These are phyloP conservation scores for Craterostigma plantagineum DNA, from an alignment of 257 asterid genomes.

Conservation along the genomic window DNA sequence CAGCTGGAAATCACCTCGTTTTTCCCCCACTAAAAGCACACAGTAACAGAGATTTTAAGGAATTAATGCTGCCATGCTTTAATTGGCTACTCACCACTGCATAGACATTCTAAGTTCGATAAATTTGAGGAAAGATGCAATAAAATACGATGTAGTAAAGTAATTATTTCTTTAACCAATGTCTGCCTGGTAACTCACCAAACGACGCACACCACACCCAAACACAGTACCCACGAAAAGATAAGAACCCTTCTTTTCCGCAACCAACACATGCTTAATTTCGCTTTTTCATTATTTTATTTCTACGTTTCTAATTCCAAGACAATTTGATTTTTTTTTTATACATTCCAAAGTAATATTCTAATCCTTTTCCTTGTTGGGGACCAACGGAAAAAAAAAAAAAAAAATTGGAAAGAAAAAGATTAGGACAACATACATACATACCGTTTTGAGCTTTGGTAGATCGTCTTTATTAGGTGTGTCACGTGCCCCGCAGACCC, in stretches of 20 bases:
- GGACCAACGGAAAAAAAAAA: slow-evolving; percentile 6
- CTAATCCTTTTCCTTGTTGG: slow-evolving; percentile 10
- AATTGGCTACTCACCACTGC: too few relatives aligned
- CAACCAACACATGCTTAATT: slow-evolving; percentile 36
- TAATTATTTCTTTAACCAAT: too few relatives aligned
- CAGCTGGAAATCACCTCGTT: too few relatives aligned
- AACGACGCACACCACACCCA: too few relatives aligned
- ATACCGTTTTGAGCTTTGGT: slow-evolving; percentile 75
- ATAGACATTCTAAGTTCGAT: slow-evolving; percentile 8
- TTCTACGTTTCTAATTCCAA: not conserved
- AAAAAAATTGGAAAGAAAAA: not conserved
- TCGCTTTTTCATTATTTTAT: not conserved
- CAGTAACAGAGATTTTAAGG: not conserved
- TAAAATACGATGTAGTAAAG: too few relatives aligned
- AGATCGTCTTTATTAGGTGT: slow-evolving; percentile 51
- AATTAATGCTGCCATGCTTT: not conserved
- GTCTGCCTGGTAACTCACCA: slow-evolving; percentile 5
- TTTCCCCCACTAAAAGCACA: too few relatives aligned
- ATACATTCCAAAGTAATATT: slow-evolving; percentile 14
- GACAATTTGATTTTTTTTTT: not conserved
- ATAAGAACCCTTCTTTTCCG: slow-evolving; percentile 19
- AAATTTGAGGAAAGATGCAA: slow-evolving; percentile 8
- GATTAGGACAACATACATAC: not conserved
- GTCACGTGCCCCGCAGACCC: slow-evolving; percentile 79
- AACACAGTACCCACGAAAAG: slow-evolving; percentile 10